These are phyloP conservation scores for Aschersonia sp. DNA, from an alignment of 2,329 filamentous ascomycete genomes.

Conservation along the genomic window DNA sequence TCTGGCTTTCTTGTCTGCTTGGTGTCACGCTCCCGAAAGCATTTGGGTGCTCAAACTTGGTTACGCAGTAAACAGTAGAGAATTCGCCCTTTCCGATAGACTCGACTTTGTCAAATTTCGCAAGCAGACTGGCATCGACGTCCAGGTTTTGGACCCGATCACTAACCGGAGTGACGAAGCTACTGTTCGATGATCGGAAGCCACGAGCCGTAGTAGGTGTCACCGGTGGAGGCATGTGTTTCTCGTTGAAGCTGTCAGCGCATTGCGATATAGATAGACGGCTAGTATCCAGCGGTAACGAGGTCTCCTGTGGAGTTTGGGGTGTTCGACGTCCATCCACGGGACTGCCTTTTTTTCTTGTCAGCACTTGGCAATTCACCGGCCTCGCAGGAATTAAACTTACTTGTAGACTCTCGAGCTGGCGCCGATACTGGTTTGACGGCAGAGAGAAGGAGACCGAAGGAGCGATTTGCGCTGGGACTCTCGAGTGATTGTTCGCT, in stretches of 20 bases:
- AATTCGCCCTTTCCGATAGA: conserved; percentile 81
- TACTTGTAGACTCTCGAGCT: conserved; percentile 27
- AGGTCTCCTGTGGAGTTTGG: conserved; percentile 63
- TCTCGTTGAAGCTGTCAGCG: conserved; percentile 19
- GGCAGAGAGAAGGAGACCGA: conserved; percentile 26
- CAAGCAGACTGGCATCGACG: conserved; percentile 57
- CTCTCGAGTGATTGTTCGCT: conserved; percentile 27
- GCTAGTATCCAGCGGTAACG: conserved; percentile 67
- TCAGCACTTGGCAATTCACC: background rate
- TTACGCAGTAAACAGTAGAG: conserved; percentile 78
- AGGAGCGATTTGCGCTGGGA: conserved; percentile 31
- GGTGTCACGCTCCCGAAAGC: conserved; percentile 30
- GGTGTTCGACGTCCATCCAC: conserved; percentile 48
- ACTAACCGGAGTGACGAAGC: conserved; percentile 55
- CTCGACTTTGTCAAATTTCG: conserved; percentile 69
- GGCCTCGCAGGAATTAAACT: conserved; percentile 15
- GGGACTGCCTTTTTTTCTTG: conserved; percentile 38
- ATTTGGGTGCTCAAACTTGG: conserved; percentile 19
- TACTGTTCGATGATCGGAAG: conserved; percentile 31
- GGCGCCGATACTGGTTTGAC: conserved; percentile 13
- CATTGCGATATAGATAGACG: conserved; percentile 66
- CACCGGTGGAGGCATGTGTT: conserved; percentile 41
- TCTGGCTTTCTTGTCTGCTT: conserved; percentile 31
- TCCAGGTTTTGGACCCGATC: conserved; percentile 53
- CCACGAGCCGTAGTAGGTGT: conserved; percentile 60